Conservation (phyloP, 2,329 filamentous ascomycete species). For the Colletotrichum tanaceti region DNA sequence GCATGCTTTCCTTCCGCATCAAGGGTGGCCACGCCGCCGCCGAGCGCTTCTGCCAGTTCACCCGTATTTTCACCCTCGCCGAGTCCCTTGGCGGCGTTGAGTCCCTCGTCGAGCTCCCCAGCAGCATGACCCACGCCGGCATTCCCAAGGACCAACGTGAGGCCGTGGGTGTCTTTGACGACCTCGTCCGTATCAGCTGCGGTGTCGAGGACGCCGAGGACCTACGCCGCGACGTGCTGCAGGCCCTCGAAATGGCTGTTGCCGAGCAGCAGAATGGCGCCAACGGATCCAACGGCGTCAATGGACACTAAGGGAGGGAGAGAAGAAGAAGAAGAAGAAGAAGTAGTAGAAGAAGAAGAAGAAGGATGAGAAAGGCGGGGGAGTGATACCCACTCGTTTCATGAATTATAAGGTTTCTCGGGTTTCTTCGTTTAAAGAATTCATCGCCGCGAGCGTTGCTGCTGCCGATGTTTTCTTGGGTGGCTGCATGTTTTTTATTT, state of each 20-base stretch:
- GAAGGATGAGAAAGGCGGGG: background rate
- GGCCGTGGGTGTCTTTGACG: slow-evolving; percentile 92
- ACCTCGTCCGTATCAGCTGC: slow-evolving; percentile 92
- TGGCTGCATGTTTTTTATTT: slow-evolving; percentile 27
- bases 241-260: slow-evolving; percentile 83
- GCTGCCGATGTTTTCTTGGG: background rate
- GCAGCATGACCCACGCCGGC: slow-evolving; percentile 96
- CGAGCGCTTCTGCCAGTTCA: slow-evolving; percentile 90
- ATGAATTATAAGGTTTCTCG: background rate
- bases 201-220: slow-evolving; percentile 93
- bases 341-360: background rate
- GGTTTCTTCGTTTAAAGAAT: background rate
- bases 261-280: slow-evolving; percentile 42
- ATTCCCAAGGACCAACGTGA: slow-evolving; percentile 93
- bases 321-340: background rate
- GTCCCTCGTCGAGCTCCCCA: slow-evolving; percentile 89
- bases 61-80: slow-evolving; percentile 90
- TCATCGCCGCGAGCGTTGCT: slow-evolving; percentile 25
- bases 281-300: slow-evolving; percentile 46
- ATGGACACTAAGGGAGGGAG: slow-evolving; percentile 43
- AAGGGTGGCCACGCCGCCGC: slow-evolving; percentile 86
- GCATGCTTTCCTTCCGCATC: slow-evolving; percentile 97
- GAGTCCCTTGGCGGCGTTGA: slow-evolving; percentile 95
- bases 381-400: background rate
- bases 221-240: slow-evolving; percentile 82